Conservation (phyloP, 2,329 filamentous ascomycete genomes). For the Beauveria australis region DNA sequence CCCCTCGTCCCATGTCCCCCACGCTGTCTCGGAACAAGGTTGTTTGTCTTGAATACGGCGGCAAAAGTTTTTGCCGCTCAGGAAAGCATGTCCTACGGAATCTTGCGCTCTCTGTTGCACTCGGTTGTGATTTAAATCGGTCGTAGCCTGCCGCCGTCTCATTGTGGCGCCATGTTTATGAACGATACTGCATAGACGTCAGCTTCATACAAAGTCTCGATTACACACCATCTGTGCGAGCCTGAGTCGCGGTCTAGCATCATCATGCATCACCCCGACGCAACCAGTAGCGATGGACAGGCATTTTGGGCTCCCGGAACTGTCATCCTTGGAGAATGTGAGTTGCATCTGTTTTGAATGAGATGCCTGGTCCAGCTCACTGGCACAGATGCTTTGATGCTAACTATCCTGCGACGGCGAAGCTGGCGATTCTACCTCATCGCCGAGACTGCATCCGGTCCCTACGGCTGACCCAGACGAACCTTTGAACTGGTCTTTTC, state of each 20-base stretch:
- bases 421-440: background rate
- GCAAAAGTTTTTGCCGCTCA: background rate
- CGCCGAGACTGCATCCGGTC: background rate
- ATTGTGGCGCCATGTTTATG: background rate
- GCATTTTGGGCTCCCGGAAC: background rate
- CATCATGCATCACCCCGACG: background rate
- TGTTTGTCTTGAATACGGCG: background rate
- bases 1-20: background rate
- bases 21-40: background rate
- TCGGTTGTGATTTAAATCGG: background rate
- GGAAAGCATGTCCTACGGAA: background rate
- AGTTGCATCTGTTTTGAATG: background rate
- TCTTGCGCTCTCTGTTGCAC: background rate
- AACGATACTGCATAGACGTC: background rate
- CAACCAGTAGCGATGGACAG: background rate
- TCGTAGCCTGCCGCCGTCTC: background rate
- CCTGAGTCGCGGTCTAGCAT: background rate
- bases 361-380: background rate
- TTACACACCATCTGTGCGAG: background rate
- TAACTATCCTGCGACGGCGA: background rate
- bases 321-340: background rate
- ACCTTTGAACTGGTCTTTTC: background rate
- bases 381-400: background rate
- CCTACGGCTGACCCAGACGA: constrained; percentile 1
- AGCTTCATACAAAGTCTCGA: background rate